Conservation (phyloP, 1,139 yeast species). For the Suhomyces terraborum region DNA sequence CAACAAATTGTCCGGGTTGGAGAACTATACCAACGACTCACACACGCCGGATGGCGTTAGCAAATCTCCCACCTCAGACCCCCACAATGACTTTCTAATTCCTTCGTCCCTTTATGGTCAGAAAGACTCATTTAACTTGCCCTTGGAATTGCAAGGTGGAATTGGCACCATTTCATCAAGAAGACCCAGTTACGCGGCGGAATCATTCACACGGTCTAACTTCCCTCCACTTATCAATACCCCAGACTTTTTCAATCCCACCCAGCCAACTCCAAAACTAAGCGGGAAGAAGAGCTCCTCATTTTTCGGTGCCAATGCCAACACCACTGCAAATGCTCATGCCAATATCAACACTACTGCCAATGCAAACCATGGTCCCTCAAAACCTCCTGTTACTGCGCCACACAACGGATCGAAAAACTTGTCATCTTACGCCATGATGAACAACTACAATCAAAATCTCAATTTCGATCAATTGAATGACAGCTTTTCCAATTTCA, state of each 20-base stretch:
- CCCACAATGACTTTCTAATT: conserved; percentile 16
- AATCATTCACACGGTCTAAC: conserved; percentile 48
- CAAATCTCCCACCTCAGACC: conserved; percentile 18
- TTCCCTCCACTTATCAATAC: conserved; percentile 18
- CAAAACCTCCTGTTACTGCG: conserved; percentile 6
- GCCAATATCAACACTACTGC: neutral
- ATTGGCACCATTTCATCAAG: conserved; percentile 60
- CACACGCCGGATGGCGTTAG: conserved; percentile 2
- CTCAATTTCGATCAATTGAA: conserved; percentile 32
- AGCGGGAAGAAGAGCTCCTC: conserved; percentile 13
- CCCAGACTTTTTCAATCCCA: conserved; percentile 10
- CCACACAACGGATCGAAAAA: conserved; percentile 15
- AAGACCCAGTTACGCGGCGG: conserved; percentile 68
- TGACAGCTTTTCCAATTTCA: conserved; percentile 39
- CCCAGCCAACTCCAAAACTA: conserved; percentile 12
- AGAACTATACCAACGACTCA: conserved; percentile 14
- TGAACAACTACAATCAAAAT: conserved; percentile 19
- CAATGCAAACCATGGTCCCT: neutral
- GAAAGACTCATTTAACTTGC: conserved; percentile 47
- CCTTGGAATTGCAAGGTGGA: conserved; percentile 65
- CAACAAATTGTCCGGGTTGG: conserved; percentile 32
- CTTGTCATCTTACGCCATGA: conserved; percentile 20
- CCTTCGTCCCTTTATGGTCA: conserved; percentile 11
- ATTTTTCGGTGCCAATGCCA: conserved; percentile 14
- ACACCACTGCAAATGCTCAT: neutral